Base-by-base conservation (phyloP, 768 basidiomycete genomes). In the Dacryopinax primogenitus region DNA sequence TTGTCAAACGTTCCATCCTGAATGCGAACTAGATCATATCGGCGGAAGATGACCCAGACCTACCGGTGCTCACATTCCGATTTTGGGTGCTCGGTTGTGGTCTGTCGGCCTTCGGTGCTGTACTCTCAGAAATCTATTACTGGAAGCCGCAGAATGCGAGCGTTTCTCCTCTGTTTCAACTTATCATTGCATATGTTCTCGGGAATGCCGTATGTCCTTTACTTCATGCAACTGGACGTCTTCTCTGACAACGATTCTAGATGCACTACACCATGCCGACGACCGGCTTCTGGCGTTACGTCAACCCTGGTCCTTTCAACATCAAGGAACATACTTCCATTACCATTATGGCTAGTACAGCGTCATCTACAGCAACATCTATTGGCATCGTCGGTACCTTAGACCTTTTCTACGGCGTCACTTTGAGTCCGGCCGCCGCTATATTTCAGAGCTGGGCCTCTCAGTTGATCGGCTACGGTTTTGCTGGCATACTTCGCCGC, bases 241-340 rank as follows among this genome's bases (percentile, higher is more conserved):
- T n/a, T 23, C 3, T 23, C 23, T 18, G 23, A 18, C 4, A 18
- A 28, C 47, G 3, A 13, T 32, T 9, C 76, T 33, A 33, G 41
- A 62, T 41, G 18, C 30, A 62, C 73, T 68, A 71, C 65, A 0
- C 83, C 75, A 70, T 82, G 11, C 81, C 81, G n/a, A 73, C 73
- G 44, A 69, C 70, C 32, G 80, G 81, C 9, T 72, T 69, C 67
- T 84, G 81, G 80, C 72, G 79, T n/a, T 83, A 81, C 70, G 72
- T 84, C 62, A 85, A 85, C 70, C 84, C 83, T 2, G 83, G 84
- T 0, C 82, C 82, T 23, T 85, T 85, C 76, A 85, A 84, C 77
- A 77, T 73, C 72, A 82, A 82, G 79, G 84, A 86, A 69, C 84
- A 86, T 68, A 82, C 84, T 7, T 80, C 80, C 16, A 84, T 86